phyloP scores from a whole-genome alignment of 1,284 basidiomycete species.

The Cutaneotrichosporon curvatum region DNA sequence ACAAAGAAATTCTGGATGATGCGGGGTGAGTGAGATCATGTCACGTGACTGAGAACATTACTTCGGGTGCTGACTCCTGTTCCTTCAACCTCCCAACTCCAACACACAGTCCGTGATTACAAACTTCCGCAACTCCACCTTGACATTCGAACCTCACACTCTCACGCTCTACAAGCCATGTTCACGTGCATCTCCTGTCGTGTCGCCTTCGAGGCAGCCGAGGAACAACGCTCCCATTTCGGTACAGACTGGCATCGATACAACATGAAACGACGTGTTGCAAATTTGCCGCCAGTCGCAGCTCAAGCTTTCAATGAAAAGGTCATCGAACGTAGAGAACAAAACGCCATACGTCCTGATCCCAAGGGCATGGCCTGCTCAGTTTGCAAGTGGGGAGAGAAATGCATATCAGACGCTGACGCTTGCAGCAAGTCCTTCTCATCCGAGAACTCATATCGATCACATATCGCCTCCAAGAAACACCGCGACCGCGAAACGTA shows the following conservation, averaged over 20 bases:
- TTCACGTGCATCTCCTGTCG: conserved; percentile 91
- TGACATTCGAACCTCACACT: neutral
- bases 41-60: no score
- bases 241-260: conserved; percentile 93
- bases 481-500: conserved; percentile 75
- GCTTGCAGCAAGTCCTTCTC: conserved; percentile 72
- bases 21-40: no score
- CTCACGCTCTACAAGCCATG: conserved; percentile 19
- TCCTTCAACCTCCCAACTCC: no score
- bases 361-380: conserved; percentile 62
- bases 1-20: no score
- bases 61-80: no score
- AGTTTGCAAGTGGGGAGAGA: conserved; percentile 63
- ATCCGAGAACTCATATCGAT: conserved; percentile 78
- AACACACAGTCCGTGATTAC: no score
- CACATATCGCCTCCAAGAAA: conserved; percentile 82
- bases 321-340: conserved; percentile 67
- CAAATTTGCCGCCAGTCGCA: conserved; percentile 79
- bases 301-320: conserved; percentile 79
- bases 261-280: conserved; percentile 96
- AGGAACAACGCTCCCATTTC: conserved; percentile 86
- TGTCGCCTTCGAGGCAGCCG: conserved; percentile 76
- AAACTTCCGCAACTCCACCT: conserved; percentile 23
- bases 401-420: conserved; percentile 1
- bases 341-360: conserved; percentile 64